Evolutionary conservation across 305 asterid species (phyloP).

Genomic region (Ajuga reptans): DNA sequence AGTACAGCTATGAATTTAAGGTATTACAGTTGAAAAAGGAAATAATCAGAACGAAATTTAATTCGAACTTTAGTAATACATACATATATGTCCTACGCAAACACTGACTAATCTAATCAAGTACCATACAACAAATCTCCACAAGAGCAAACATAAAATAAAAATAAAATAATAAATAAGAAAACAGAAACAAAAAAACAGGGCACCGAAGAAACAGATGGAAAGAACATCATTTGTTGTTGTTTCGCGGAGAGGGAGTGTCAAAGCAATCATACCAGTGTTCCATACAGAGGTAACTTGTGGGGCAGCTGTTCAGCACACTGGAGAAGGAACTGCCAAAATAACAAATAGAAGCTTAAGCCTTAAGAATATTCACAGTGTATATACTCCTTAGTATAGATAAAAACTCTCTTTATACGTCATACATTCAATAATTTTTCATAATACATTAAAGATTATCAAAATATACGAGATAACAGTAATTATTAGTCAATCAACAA

Average conservation of each 20-base stretch:
- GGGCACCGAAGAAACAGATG: not conserved
- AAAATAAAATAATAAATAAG: no score
- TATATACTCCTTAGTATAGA: not conserved
- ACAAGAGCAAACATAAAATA: not conserved
- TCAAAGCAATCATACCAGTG: conserved; percentile 51
- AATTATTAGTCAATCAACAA: not conserved
- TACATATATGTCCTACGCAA: not conserved
- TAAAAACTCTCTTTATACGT: no score
- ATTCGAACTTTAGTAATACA: not conserved
- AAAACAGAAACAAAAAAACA: not conserved
- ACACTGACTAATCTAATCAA: not conserved
- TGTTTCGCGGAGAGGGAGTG: not conserved
- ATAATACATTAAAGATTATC: not conserved
- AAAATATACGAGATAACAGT: not conserved
- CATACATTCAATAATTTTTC: no score
- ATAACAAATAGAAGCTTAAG: conserved; percentile 14
- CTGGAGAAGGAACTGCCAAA: conserved; percentile 75
- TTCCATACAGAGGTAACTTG: conserved; percentile 86
- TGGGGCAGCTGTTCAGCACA: conserved; percentile 97
- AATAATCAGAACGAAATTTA: not conserved
- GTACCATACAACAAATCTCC: not conserved
- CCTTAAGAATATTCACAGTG: not conserved
- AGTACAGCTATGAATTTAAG: not conserved
- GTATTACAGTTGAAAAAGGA: not conserved
- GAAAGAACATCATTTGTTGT: not conserved